These are phyloP conservation scores for Sherardia arvensis DNA, from an alignment of 257 asterid genomes.

Conservation along the genomic window DNA sequence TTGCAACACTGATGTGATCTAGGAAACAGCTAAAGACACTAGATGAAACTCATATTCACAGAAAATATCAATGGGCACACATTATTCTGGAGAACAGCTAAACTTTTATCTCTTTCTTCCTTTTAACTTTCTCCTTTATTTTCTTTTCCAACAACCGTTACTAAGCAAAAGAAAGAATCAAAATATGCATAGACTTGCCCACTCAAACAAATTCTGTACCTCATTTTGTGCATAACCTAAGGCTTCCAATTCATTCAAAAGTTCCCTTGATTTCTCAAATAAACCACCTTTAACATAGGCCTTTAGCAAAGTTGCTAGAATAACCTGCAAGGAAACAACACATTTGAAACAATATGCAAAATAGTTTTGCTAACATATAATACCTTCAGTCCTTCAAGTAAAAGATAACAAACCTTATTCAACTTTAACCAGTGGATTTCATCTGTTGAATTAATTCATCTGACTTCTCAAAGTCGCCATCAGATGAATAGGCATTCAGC, in stretches of 20 bases:
- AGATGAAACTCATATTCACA: constrained; percentile 1
- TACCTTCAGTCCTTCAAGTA: background rate
- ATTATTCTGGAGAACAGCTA: background rate
- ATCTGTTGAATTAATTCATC: constrained; percentile 68
- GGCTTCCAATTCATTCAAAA: constrained; percentile 61
- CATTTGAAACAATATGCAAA: background rate
- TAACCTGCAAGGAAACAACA: constrained; percentile 46
- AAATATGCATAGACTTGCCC: background rate
- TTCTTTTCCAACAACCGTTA: background rate
- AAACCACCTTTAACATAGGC: constrained; percentile 75
- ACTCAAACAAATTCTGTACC: constrained; percentile 32
- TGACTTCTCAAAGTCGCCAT: constrained; percentile 61
- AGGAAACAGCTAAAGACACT: background rate
- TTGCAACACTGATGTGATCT: background rate
- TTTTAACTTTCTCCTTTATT: background rate
- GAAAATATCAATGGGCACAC: background rate
- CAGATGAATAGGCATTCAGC: constrained; percentile 80
- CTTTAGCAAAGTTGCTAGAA: constrained; percentile 72
- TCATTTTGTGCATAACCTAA: constrained; percentile 84
- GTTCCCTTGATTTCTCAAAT: constrained; percentile 79
- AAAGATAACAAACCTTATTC: constrained; percentile 56
- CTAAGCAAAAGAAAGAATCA: background rate
- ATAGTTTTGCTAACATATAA: too few species aligned
- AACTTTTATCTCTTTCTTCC: background rate
- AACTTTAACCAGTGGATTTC: constrained; percentile 51